These are phyloP conservation scores for Barnettozyma wickerhamii DNA, from an alignment of 805 yeast species.

Conservation along the genomic window DNA sequence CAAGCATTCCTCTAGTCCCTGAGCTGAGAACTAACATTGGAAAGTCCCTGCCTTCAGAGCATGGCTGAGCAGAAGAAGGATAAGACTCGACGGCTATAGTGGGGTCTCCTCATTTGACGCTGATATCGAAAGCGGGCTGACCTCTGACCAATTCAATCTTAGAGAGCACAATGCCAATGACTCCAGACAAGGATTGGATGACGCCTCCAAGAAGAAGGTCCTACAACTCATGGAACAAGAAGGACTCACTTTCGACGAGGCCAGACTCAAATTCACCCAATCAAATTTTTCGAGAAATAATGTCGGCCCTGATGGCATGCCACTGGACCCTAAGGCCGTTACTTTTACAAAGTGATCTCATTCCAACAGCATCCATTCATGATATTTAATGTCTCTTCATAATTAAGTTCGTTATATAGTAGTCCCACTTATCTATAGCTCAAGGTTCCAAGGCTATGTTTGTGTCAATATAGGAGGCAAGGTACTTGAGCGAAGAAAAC, in stretches of 20 bases:
- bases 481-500: slow-evolving; percentile 32
- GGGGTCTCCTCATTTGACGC: slow-evolving; percentile 32
- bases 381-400: no score
- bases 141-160: slow-evolving; percentile 56
- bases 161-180: slow-evolving; percentile 45
- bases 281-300: slow-evolving; percentile 43
- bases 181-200: slow-evolving; percentile 57
- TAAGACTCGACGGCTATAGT: slow-evolving; percentile 24
- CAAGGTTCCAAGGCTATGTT: slow-evolving; percentile 13
- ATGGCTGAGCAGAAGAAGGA: slow-evolving; percentile 22
- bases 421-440: neutral
- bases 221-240: slow-evolving; percentile 48
- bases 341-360: slow-evolving; percentile 30
- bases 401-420: no score
- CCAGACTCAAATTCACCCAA: slow-evolving; percentile 51
- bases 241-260: slow-evolving; percentile 59
- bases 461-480: slow-evolving; percentile 30
- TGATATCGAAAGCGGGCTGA: slow-evolving; percentile 56
- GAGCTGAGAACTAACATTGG: no score
- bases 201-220: slow-evolving; percentile 46
- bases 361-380: no score
- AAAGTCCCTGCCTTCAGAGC: slow-evolving; percentile 21
- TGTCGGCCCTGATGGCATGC: slow-evolving; percentile 63
- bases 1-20: no score
- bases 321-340: slow-evolving; percentile 61